Evolutionary conservation across 768 basidiomycete species (phyloP), one percentile per base, ranked within the genome.

Genomic region (Tephrocybe sp.): DNA sequence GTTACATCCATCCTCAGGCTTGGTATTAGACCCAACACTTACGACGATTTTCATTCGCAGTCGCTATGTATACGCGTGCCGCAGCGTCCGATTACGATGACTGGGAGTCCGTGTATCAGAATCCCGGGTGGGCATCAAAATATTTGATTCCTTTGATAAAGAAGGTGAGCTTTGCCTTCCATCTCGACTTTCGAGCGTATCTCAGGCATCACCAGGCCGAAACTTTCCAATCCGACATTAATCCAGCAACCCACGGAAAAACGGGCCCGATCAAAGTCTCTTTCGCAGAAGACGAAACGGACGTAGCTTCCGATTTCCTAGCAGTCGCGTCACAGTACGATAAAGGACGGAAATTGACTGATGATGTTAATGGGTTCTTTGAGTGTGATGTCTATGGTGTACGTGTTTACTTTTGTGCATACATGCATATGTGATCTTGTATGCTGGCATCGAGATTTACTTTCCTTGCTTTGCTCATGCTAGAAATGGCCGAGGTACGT

Each of bases 21-120:
- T 31, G 23, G n/a, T 22, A 16, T 19, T 7, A 4, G 10, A 32
- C 35, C 16, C 10, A 16, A n/a, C 35, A 31, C 19, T 31, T 4
- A 13, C 44, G 12, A 40, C 23, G 0, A 6, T 16, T 6, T 0
- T 30, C 14, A 38, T n/a, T 11, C 11, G 14, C 33, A 77, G 76
- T 75, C 53, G 71, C 71, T 60, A 69, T 79, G 70, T 86, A 85
- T 56, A 78, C 75, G 0, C 75, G 85, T 19, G 76, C 80, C 3
- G 64, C 78, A 4, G 77, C 80, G 1, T 84, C 83, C 0, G 85
- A 87, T 59, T 85, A 79, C 45, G 82, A 87, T 53, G 79, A 79
- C 44, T 85, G 84, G 85, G 76, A 78, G 58, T 66, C 51, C 1
- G 61, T 69, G 1, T 64, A 78, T 23, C 71, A 70, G 3, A 84